Evolutionary conservation across 345 rosid genomes (phyloP).

Genomic region (Balakata baccata): DNA sequence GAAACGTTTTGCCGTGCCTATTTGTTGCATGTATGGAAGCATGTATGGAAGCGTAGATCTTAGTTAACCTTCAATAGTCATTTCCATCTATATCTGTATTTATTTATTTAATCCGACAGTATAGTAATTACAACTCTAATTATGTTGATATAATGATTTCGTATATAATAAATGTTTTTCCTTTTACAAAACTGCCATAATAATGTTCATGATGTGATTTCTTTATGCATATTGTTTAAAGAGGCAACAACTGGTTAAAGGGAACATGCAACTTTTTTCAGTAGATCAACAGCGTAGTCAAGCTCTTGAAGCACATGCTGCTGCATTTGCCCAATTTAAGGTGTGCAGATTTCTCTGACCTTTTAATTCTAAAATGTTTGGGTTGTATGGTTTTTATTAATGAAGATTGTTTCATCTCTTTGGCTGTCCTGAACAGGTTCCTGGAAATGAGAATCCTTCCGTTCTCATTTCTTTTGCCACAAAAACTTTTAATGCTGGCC

Average conservation of each 20-base stretch:
- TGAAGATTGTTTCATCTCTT: background rate
- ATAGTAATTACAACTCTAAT: background rate
- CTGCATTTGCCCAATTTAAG: constrained; percentile 86
- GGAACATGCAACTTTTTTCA: constrained; percentile 92
- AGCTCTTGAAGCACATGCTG: constrained; percentile 99
- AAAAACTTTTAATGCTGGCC: constrained; percentile 86
- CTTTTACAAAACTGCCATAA: background rate
- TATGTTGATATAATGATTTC: background rate
- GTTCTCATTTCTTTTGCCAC: constrained; percentile 86
- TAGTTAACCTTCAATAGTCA: background rate
- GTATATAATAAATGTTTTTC: background rate
- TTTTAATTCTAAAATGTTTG: no score
- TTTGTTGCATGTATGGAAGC: background rate
- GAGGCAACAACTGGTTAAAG: constrained; percentile 89
- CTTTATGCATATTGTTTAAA: constrained; percentile 13
- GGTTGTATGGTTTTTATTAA: background rate
- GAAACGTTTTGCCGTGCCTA: background rate
- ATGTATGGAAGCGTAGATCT: background rate
- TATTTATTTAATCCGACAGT: background rate
- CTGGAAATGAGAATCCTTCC: constrained; percentile 98
- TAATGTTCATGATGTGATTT: background rate
- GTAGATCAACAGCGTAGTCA: constrained; percentile 98
- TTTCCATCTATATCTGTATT: background rate
- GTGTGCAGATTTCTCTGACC: constrained; percentile 24
- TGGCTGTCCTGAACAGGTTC: constrained; percentile 41